Evolutionary conservation across 2,329 filamentous ascomycete species (phyloP), one percentile per base, ranked within the genome.

Genomic region (Catunica adiposa): DNA sequence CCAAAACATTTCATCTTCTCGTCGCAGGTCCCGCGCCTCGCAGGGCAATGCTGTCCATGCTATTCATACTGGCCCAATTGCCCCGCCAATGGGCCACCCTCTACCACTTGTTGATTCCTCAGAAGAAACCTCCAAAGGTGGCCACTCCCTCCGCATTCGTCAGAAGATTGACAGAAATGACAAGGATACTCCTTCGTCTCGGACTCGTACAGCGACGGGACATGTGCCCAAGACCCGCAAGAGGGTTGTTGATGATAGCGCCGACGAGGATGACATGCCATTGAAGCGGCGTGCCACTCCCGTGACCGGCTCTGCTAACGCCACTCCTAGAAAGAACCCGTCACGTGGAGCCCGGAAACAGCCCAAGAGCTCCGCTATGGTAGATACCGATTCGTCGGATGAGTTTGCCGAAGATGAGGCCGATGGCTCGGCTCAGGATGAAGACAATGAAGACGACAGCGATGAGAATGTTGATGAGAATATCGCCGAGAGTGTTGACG

Each of bases 81-180:
- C 55, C 11, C 29, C 29, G 14, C 40, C 40, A 44, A 3, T 44
- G 40, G 40, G 40, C 20, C 40, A 44, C 40, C 40, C 3, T 22
- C 9, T 44, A n/a, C 40, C 40, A n/a, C 15, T 22, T 20, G 25
- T 34, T 25, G 20, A 31, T n/a, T 29, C 25, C 6, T 51, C 48
- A 34, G 48, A 51, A 17, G 48, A 51, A 15, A 34, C 29, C 7
- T 20, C 25, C 55, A 80, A 80, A 64, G 77, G 77, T 54, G 76
- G 77, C 51, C 77, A 79, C 65, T 77, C 76, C 34, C 70, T 80
- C 29, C 71, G 77, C 60, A 78, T 75, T 64, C 71, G 77, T 54
- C 68, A 73, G 53, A 75, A 75, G 58, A 70, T 80, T 60, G 76
- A 80, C 65, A 80, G 80, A 68, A 73, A 77, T 58, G 75, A 78